Evolutionary conservation across 2,329 filamentous ascomycete species (phyloP).

Genomic region (Neofusicoccum cordaticola): DNA sequence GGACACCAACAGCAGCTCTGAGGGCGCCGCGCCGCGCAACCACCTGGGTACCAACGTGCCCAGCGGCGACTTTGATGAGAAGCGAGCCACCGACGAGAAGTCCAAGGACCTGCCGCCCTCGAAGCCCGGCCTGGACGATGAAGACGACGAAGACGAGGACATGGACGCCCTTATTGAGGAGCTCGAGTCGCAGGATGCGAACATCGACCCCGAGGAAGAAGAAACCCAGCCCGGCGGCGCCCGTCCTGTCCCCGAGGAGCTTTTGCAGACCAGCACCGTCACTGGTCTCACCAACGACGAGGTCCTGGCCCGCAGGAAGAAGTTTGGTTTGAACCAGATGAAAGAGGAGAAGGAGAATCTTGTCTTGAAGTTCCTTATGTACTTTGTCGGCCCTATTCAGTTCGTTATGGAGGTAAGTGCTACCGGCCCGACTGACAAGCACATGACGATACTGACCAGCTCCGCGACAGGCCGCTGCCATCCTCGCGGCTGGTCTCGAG

Average conservation of each 20-base stretch:
- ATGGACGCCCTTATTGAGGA: constrained; percentile 86
- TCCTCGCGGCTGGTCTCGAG: constrained; percentile 77
- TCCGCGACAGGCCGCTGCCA: constrained; percentile 61
- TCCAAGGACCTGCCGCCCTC: constrained; percentile 23
- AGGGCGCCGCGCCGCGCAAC: constrained; percentile 22
- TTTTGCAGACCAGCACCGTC: constrained; percentile 71
- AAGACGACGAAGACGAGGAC: constrained; percentile 74
- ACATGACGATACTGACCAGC: background rate
- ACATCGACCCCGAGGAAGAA: constrained; percentile 60
- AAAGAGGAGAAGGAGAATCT: constrained; percentile 87
- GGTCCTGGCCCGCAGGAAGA: constrained; percentile 63
- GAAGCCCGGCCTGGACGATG: constrained; percentile 39
- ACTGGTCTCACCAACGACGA: constrained; percentile 59
- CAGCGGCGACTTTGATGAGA: constrained; percentile 29
- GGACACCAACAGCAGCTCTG: constrained; percentile 14
- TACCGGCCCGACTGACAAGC: background rate
- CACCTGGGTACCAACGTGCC: constrained; percentile 27
- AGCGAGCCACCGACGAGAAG: constrained; percentile 21
- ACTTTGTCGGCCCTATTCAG: constrained; percentile 86
- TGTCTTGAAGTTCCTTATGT: constrained; percentile 75
- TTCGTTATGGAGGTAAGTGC: constrained; percentile 79
- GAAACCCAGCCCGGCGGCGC: constrained; percentile 51
- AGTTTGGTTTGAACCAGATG: constrained; percentile 82
- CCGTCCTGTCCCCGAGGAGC: constrained; percentile 66
- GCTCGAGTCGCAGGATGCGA: constrained; percentile 77